Percentiles rank a stretch among this genome's conserved stretches.
phyloP scores from a whole-genome alignment of 768 basidiomycete species.

The Pleurotus tuber-regium region DNA sequence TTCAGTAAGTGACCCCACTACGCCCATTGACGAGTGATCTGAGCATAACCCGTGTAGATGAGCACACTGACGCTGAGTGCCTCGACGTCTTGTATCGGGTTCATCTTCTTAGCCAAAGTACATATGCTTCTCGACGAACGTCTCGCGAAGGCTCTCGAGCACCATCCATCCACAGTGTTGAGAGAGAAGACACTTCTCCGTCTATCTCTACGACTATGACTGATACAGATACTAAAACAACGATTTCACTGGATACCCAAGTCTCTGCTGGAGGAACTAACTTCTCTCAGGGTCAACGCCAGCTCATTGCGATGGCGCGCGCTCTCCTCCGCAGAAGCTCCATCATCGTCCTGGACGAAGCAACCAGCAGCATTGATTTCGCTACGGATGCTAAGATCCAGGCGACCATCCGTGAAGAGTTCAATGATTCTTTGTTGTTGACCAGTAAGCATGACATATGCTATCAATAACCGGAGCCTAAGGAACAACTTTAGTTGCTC shows the following conservation, averaged over 20 bases:
- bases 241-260: constrained; percentile 68
- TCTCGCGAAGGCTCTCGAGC: constrained; percentile 46
- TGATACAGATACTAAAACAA: constrained; percentile 53
- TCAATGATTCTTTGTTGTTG: constrained; percentile 67
- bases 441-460: constrained; percentile 48
- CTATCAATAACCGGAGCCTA: background rate
- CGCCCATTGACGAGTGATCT: background rate
- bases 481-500: constrained; percentile 67
- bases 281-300: constrained; percentile 91
- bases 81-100: constrained; percentile 80
- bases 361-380: constrained; percentile 85
- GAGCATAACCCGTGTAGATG: constrained; percentile 35
- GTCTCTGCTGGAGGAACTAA: constrained; percentile 87
- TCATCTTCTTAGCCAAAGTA: constrained; percentile 62
- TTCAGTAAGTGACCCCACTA: constrained; percentile 42
- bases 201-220: constrained; percentile 44
- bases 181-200: constrained; percentile 37
- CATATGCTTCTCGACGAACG: constrained; percentile 43
- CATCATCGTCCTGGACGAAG: constrained; percentile 80
- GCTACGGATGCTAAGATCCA: constrained; percentile 91
- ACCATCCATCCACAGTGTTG: constrained; percentile 37
- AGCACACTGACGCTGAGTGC: constrained; percentile 78
- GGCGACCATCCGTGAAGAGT: constrained; percentile 82
- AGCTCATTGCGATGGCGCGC: constrained; percentile 84
- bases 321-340: constrained; percentile 70